Evolutionary conservation across 2,329 filamentous ascomycete species (phyloP).

Genomic region (Calonectria ilicicola): DNA sequence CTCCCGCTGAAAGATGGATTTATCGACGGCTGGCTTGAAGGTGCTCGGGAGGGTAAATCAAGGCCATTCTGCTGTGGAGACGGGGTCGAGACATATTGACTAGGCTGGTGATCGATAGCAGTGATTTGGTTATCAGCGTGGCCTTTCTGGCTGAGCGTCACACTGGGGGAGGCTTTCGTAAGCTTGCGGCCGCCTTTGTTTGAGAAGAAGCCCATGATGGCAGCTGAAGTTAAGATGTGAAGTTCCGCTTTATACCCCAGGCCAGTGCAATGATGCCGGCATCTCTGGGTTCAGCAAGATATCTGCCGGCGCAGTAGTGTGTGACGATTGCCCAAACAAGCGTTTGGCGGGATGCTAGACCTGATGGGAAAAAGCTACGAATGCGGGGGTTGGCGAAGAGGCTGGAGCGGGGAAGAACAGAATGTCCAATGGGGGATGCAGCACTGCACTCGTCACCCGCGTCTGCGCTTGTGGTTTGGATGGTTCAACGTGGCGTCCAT

Average conservation of each 20-base stretch:
- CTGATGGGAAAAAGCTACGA: background rate
- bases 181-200: background rate
- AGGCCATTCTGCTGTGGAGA: background rate
- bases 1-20: background rate
- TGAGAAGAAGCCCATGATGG: background rate
- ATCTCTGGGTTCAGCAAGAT: background rate
- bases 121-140: background rate
- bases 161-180: background rate
- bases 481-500: background rate
- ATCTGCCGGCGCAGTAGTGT: background rate
- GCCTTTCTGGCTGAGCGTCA: background rate
- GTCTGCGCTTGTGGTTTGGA: background rate
- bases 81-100: background rate
- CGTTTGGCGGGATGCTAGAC: background rate
- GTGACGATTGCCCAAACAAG: background rate
- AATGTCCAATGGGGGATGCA: background rate
- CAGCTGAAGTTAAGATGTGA: background rate
- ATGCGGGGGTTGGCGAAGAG: background rate
- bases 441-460: background rate
- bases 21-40: background rate
- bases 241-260: no score
- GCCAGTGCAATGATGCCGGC: background rate
- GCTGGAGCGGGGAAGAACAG: background rate
- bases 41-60: background rate
- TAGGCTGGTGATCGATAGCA: background rate